Base-by-base conservation (phyloP, 192 early-diverging fungal species). In the Allomyces javanicus region DNA sequence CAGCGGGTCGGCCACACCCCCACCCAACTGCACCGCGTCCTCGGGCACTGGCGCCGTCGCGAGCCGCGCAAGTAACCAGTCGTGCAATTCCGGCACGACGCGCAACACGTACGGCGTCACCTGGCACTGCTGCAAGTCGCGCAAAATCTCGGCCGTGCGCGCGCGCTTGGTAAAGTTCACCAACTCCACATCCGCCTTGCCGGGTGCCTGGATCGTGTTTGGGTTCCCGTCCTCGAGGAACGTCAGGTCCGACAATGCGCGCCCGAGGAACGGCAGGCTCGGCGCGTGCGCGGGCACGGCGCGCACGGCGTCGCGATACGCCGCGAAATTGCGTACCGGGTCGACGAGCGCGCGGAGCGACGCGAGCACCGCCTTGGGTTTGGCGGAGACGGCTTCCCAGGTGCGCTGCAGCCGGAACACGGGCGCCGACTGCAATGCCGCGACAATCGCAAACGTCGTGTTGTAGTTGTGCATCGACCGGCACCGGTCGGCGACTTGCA, bases 381-480 rank as follows among this genome's bases (percentile, higher is more conserved):
- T 70, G 14, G 27, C 58, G 0, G 70, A 66, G 24, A 81, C 25
- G 26, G 79, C 63, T 55, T 95, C 92, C 92, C 93, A 96, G 1
- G 96, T 96, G 44, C 90, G 83, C 11, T 86, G 88, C 55, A 97
- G 75, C 24, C 96, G 86, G 73, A 88, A 86, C 50, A 99, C 82
- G 6, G 92, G 84, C 6, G 89, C 89, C 4, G 88, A 87, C 27
- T 91, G 88, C 67, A 99, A 84, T 11, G 89, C 91, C 43, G 91
- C 90, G 9, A 93, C 80, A 25, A 96, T 87, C 10, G 92, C 85
- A 78, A 90, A 91, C 44, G 93, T 80, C 10, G 91, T 89, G 73
- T 91, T 93, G 70, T 91, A 99, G 81, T 97, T 99, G 77, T 98
- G 94, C 17, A 96, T 72, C 25, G 72, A 69, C 25, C 85, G 85